A percentile compares a stretch with the other conserved stretches of the same genome.
Conservation (phyloP, 768 basidiomycete genomes). For the Amanita pseudoporphyria region DNA sequence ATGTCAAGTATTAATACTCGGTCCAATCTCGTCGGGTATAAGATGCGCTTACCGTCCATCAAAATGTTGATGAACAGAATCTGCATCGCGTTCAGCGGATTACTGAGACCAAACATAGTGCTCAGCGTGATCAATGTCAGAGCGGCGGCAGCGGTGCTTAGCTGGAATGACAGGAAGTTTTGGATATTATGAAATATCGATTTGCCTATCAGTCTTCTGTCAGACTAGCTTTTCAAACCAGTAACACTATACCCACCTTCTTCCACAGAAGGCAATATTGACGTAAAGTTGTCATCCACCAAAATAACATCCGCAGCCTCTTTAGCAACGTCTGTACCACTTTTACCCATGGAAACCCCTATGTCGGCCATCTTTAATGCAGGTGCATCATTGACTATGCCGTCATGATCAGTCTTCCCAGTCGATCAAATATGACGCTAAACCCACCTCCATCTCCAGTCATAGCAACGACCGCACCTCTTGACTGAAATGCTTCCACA, state of each 20-base stretch:
- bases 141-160: constrained; percentile 95
- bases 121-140: constrained; percentile 91
- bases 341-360: constrained; percentile 95
- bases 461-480: constrained; percentile 92
- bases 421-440: background rate
- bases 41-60: constrained; percentile 71
- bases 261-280: constrained; percentile 89
- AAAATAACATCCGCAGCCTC: constrained; percentile 96
- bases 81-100: constrained; percentile 96
- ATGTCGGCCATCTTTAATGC: constrained; percentile 98
- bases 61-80: constrained; percentile 99
- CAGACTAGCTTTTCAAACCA: constrained; percentile 2
- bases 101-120: constrained; percentile 81
- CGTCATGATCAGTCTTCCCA: background rate
- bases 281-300: constrained; percentile 95
- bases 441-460: constrained; percentile 87
- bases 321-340: constrained; percentile 98
- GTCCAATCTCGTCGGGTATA: background rate
- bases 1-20: constrained; percentile 3
- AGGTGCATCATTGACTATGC: constrained; percentile 85
- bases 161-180: constrained; percentile 94
- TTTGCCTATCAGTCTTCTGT: constrained; percentile 51
- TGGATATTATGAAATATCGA: constrained; percentile 99
- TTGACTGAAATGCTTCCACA: constrained; percentile 84
- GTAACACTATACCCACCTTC: constrained; percentile 44